phyloP scores from a whole-genome alignment of 1,139 yeast species.

The Yamadazyma buinensis region DNA sequence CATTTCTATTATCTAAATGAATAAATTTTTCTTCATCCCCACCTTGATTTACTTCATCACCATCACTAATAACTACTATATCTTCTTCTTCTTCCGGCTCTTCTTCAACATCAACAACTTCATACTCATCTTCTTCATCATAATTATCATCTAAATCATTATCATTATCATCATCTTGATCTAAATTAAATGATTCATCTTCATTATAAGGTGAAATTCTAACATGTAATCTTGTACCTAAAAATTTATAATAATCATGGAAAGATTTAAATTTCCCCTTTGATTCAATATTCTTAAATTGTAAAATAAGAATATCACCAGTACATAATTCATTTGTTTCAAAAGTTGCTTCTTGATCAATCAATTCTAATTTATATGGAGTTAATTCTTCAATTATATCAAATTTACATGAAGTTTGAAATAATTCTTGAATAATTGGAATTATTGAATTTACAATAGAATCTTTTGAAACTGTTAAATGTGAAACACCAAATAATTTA shows the following conservation, averaged over 20 bases:
- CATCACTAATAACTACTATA: neutral
- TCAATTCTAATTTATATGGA: slow-evolving; percentile 53
- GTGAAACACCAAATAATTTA: slow-evolving; percentile 58
- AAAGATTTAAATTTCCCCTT: slow-evolving; percentile 29
- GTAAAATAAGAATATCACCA: slow-evolving; percentile 78
- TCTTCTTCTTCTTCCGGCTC: slow-evolving; percentile 16
- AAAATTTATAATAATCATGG: slow-evolving; percentile 56
- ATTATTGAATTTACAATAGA: slow-evolving; percentile 43
- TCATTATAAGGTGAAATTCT: slow-evolving; percentile 37
- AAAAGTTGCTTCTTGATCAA: slow-evolving; percentile 45
- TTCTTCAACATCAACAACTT: slow-evolving; percentile 3
- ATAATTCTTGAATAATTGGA: slow-evolving; percentile 38
- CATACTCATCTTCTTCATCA: slow-evolving; percentile 12
- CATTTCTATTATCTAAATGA: neutral
- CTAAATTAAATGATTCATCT: slow-evolving; percentile 5
- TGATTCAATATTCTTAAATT: slow-evolving; percentile 25
- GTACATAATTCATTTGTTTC: slow-evolving; percentile 63
- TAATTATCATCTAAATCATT: slow-evolving; percentile 17
- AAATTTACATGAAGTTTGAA: slow-evolving; percentile 45
- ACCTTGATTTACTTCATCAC: slow-evolving; percentile 6
- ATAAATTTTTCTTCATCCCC: slow-evolving; percentile 6
- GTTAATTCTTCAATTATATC: slow-evolving; percentile 69
- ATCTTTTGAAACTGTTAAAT: slow-evolving; percentile 52
- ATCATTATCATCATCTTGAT: slow-evolving; percentile 51
- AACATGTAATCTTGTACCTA: slow-evolving; percentile 66